Conservation (phyloP, 1,139 yeast species). For the Yamadazyma triangularis region DNA sequence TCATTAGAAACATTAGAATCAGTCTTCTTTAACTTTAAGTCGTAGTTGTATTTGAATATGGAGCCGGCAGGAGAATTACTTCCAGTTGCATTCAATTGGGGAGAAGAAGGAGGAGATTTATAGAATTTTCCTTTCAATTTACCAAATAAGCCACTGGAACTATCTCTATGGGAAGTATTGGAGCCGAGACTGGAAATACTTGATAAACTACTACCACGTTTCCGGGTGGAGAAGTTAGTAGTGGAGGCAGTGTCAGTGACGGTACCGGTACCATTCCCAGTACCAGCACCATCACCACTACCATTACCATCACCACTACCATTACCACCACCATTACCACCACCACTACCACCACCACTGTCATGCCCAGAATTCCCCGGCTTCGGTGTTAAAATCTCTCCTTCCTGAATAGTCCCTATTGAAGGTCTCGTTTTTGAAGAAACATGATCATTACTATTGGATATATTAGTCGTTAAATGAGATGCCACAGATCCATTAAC, state of each 20-base stretch:
- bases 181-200: slow-evolving; percentile 9
- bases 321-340: too few relatives aligned
- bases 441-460: slow-evolving; percentile 31
- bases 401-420: slow-evolving; percentile 31
- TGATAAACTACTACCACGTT: slow-evolving; percentile 4
- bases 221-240: slow-evolving; percentile 1
- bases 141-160: slow-evolving; percentile 31
- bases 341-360: slow-evolving; percentile 2
- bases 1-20: slow-evolving; percentile 2
- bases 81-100: slow-evolving; percentile 5
- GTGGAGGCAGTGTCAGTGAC: slow-evolving; percentile 2
- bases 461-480: slow-evolving; percentile 27
- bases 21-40: slow-evolving; percentile 3
- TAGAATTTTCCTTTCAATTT: slow-evolving; percentile 34
- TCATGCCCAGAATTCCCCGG: too few relatives aligned
- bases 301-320: too few relatives aligned
- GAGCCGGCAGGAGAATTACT: slow-evolving; percentile 3
- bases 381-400: slow-evolving; percentile 12
- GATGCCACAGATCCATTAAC: slow-evolving; percentile 5
- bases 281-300: too few relatives aligned
- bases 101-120: slow-evolving; percentile 15
- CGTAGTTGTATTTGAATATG: slow-evolving; percentile 7
- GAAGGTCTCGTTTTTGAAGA: slow-evolving; percentile 32
- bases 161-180: slow-evolving; percentile 3
- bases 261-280: too few relatives aligned